Base-by-base conservation (phyloP, 805 yeast genomes). In the Metschnikowia gruessii region DNA sequence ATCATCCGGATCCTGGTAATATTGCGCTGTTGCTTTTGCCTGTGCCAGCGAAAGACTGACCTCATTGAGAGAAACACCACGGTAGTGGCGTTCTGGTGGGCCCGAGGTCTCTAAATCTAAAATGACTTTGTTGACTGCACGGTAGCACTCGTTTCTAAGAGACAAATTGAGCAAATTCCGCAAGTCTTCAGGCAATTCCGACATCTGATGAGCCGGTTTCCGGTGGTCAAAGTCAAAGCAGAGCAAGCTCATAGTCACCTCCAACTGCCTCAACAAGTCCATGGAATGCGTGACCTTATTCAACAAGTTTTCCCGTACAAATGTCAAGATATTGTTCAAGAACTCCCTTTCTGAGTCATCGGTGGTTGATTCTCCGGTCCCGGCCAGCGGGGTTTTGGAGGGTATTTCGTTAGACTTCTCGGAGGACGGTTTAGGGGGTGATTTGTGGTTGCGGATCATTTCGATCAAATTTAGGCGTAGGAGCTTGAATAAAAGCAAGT, bases 231-330 rank as follows among this genome's bases (percentile, higher is more conserved):
- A 66, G 31, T 76, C 74, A 58, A 76, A 79, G 55, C 82, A 80
- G 31, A 90, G 66, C 49, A 90, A 70, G 18, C 95, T 88, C 94
- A 90, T 87, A 2, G 95, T 82, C 37, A 83, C 70, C 60, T 91
- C 96, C 50, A 90, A 66, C 53, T 87, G 92, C 45, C 79, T 77
- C 64, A 89, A 73, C 49, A 85, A 80, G 46, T 70, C 70, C 52
- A 69, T 69, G 39, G 82, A 82, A 42, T 77, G 74, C 2, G 85
- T 72, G 1, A 83, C 85, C 48, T 83, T 80, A 51, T 72, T 71
- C 4, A 87, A 79, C 51, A 87, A 62, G 57, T 82, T 82, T 17
- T 75, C 77, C 49, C 82, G 74, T 8, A 86, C 83, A 64, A 85
- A 85, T 8, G 66, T 60, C 17, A 85, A 73, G 3, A 85, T 74